A percentile compares a stretch with the other conserved stretches of the same genome.
These are phyloP conservation scores for Didymella segeticola DNA, from an alignment of 2,329 filamentous ascomycete species.

Conservation along the genomic window DNA sequence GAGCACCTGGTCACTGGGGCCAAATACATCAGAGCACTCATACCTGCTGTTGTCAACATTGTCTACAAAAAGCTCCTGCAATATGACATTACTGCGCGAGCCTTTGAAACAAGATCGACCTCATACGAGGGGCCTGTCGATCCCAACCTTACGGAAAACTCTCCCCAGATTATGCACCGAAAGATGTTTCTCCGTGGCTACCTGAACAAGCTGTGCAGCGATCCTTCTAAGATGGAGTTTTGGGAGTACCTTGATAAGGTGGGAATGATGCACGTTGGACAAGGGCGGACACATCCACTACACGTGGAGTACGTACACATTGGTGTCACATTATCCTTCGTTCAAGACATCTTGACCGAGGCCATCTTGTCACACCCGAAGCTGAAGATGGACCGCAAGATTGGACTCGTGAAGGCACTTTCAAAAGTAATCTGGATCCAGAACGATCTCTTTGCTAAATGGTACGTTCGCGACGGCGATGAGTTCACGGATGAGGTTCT, in stretches of 20 bases:
- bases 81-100: constrained; percentile 82
- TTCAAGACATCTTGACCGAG: constrained; percentile 79
- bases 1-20: constrained; percentile 72
- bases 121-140: constrained; percentile 73
- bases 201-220: constrained; percentile 74
- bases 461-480: constrained; percentile 74
- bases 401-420: constrained; percentile 75
- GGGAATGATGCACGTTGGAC: constrained; percentile 83
- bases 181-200: constrained; percentile 82
- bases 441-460: constrained; percentile 85
- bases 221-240: constrained; percentile 76
- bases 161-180: constrained; percentile 75
- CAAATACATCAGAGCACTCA: constrained; percentile 82
- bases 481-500: constrained; percentile 60
- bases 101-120: constrained; percentile 68
- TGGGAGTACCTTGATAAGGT: constrained; percentile 88
- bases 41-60: constrained; percentile 82
- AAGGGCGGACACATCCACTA: constrained; percentile 72
- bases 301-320: constrained; percentile 85
- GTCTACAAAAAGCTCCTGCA: constrained; percentile 82
- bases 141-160: constrained; percentile 68
- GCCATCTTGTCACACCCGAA: constrained; percentile 75
- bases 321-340: constrained; percentile 73
- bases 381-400: constrained; percentile 71
- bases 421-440: constrained; percentile 88